Evolutionary conservation across 495 filamentous ascomycete species (phyloP).

Genomic region (Annulohypoxylon bovei): DNA sequence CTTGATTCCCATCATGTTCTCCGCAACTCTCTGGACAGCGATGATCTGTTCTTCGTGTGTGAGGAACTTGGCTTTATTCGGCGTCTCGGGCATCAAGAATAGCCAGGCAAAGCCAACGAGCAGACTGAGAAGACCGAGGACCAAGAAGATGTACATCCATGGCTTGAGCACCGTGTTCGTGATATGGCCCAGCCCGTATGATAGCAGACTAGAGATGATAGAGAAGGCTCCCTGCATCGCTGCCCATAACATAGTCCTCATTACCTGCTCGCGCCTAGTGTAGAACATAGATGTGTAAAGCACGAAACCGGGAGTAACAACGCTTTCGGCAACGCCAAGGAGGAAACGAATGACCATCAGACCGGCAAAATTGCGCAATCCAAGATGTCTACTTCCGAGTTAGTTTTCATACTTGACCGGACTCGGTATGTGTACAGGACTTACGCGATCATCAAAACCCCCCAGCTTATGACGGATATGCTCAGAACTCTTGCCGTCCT

Average conservation of each 20-base stretch:
- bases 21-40: constrained; percentile 9
- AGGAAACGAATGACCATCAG: constrained; percentile 12
- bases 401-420: neutral
- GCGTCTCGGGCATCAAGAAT: constrained; percentile 10
- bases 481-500: constrained; percentile 8
- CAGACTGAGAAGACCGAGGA: constrained; percentile 8
- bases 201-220: constrained; percentile 5
- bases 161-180: constrained; percentile 7
- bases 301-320: constrained; percentile 9
- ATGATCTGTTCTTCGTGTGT: constrained; percentile 13
- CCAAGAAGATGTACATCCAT: constrained; percentile 15
- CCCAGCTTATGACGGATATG: constrained; percentile 1
- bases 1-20: constrained; percentile 18
- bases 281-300: constrained; percentile 13
- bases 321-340: constrained; percentile 7
- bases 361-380: constrained; percentile 7
- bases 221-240: constrained; percentile 11
- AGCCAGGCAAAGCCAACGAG: constrained; percentile 9
- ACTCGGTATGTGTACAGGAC: neutral
- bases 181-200: constrained; percentile 7
- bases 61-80: constrained; percentile 9
- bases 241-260: constrained; percentile 11
- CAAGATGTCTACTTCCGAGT: constrained; percentile 2
- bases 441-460: constrained; percentile 8
- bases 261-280: constrained; percentile 4